Conservation (phyloP, 306 rosid genomes). For the Canavalia ensiformis region DNA sequence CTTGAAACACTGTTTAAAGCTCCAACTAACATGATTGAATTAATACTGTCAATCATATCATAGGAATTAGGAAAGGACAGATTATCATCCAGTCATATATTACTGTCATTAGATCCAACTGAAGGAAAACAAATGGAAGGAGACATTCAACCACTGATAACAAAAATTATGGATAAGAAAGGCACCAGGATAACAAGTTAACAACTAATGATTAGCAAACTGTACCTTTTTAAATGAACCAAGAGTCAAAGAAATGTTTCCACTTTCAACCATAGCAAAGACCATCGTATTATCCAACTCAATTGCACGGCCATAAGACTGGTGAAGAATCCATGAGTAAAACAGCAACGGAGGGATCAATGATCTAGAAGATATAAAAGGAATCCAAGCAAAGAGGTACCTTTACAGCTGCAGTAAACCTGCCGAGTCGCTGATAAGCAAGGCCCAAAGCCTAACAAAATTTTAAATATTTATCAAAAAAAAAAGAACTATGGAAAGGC, state of each 20-base stretch:
- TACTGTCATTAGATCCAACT: constrained; percentile 19
- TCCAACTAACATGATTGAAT: constrained; percentile 28
- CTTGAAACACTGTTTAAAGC: constrained; percentile 10
- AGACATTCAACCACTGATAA: constrained; percentile 30
- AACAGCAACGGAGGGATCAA: constrained; percentile 27
- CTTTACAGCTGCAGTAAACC: constrained; percentile 95
- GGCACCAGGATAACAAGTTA: constrained; percentile 1
- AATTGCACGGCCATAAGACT: constrained; percentile 91
- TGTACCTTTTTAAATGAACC: constrained; percentile 78
- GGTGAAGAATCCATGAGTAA: constrained; percentile 49
- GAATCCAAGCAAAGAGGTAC: constrained; percentile 48
- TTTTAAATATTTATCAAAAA: constrained; percentile 37
- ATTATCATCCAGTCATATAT: constrained; percentile 21
- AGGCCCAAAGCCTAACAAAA: constrained; percentile 82
- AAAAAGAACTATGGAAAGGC: background rate
- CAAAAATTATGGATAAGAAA: constrained; percentile 19
- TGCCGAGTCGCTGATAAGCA: constrained; percentile 90
- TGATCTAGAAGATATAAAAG: constrained; percentile 21
- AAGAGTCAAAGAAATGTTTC: constrained; percentile 78
- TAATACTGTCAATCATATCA: background rate
- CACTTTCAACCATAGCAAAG: constrained; percentile 87
- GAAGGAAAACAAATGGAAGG: constrained; percentile 22
- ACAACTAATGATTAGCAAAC: constrained; percentile 9
- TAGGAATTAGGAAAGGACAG: background rate
- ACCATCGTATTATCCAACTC: constrained; percentile 74